Evolutionary conservation across 768 basidiomycete species (phyloP), one percentile per base, ranked within the genome.

Genomic region (Sarcodon aspratus): DNA sequence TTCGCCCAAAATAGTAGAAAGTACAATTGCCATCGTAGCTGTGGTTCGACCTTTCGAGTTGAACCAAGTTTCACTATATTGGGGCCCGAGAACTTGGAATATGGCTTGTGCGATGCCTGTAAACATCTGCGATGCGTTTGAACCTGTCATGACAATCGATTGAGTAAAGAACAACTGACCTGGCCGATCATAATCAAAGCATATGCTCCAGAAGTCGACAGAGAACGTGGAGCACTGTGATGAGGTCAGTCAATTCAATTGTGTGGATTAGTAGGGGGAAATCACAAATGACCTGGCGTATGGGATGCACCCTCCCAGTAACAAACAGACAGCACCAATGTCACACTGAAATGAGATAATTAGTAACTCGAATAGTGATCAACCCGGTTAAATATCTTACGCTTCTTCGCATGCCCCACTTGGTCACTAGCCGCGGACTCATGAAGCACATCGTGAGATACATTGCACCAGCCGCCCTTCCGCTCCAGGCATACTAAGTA

Each of bases 51-150:
- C 79, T 50, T 75, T 69, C 44, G 89, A 64, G 52, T 84, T 79
- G 57, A 92, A 92, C 89, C 89, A 92, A 32, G 66, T 76, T 59
- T 92, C 85, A 0, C 88, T 89, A 62, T 83, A 92, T 47, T 76
- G 80, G 1, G 89, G 85, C 6, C 83, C 84, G 8, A 90, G 66
- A 21, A 91, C 75, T 63, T 87, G 86, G 61, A 78, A 90, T 10
- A 81, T 67, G 3, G 86, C 79, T 57, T 86, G 83, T 3, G 84
- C 69, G 42, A 86, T 61, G 1, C 76, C 76, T 7, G 76, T 70
- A 36, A 89, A 71, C 11, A 80, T 54, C 85, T 88, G 49, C 31
- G 12, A 45, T 7, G 53, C 46, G 13, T 13, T 32, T 37, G 9
- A 45, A 45, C 33, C 44, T 27, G 21, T 27, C 5, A 5, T 27